These are phyloP conservation scores for Amylostereum areolatum DNA, from an alignment of 1,284 basidiomycete species.

Conservation along the genomic window DNA sequence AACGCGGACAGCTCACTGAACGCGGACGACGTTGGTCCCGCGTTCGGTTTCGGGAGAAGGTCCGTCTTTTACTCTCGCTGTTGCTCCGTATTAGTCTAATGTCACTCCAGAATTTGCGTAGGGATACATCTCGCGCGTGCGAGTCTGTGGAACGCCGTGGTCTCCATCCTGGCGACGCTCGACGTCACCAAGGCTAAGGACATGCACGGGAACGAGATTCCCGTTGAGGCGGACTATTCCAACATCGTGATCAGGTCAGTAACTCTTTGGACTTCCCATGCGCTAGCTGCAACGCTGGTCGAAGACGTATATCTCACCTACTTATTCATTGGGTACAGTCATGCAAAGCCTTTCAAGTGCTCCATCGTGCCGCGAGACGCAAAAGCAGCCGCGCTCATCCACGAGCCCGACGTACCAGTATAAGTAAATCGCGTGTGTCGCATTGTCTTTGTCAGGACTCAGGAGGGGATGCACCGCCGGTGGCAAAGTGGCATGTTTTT, in stretches of 20 bases:
- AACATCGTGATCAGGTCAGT: not conserved
- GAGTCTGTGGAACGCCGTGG: not conserved
- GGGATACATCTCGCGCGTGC: not conserved
- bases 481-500: too few species aligned
- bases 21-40: slow-evolving; percentile 1
- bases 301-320: not conserved
- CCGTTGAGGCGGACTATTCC: not conserved
- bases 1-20: not conserved
- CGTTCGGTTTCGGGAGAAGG: slow-evolving; percentile 2
- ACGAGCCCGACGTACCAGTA: not conserved
- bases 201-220: slow-evolving; percentile 12
- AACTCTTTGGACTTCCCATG: not conserved
- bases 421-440: too few species aligned
- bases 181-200: slow-evolving; percentile 16
- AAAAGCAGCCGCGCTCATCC: slow-evolving; percentile 46
- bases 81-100: not conserved
- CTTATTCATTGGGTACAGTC: slow-evolving; percentile 28
- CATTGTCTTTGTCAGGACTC: too few species aligned
- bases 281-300: not conserved
- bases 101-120: not conserved
- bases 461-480: too few species aligned
- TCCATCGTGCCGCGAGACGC: slow-evolving; percentile 51
- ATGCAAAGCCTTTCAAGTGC: slow-evolving; percentile 57
- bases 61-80: not conserved
- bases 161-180: slow-evolving; percentile 16